phyloP scores from a whole-genome alignment of 306 rosid species.

The Prunus fruticosa region DNA sequence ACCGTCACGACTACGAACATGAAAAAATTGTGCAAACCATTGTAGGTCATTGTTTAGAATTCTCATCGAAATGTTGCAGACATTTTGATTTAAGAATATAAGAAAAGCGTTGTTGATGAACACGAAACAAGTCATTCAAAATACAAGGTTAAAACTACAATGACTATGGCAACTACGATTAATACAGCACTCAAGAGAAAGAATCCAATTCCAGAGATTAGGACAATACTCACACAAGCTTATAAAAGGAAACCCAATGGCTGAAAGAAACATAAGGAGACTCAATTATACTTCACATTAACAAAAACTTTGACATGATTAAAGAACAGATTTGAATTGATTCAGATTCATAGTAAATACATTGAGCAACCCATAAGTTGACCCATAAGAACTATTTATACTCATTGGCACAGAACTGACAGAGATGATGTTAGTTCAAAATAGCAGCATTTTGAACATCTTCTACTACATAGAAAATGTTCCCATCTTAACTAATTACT shows the following conservation, averaged over 20 bases:
- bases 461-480: neutral
- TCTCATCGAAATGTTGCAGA: neutral
- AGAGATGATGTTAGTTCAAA: neutral
- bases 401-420: neutral
- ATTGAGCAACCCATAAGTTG: neutral
- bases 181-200: neutral
- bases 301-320: neutral
- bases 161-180: neutral
- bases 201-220: neutral
- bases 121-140: neutral
- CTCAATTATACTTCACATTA: neutral
- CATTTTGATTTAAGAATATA: neutral
- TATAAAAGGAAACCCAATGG: neutral
- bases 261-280: neutral
- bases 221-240: neutral
- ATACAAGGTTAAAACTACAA: neutral
- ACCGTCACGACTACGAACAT: too few species aligned
- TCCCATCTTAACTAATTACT: neutral
- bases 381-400: neutral
- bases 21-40: neutral
- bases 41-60: neutral
- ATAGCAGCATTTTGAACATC: neutral
- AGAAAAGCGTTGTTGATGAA: neutral
- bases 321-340: neutral
- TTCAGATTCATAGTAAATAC: neutral